phyloP scores from a whole-genome alignment of 225 moss, liverwort and hornwort genomes.

The Polytrichum formosum region DNA sequence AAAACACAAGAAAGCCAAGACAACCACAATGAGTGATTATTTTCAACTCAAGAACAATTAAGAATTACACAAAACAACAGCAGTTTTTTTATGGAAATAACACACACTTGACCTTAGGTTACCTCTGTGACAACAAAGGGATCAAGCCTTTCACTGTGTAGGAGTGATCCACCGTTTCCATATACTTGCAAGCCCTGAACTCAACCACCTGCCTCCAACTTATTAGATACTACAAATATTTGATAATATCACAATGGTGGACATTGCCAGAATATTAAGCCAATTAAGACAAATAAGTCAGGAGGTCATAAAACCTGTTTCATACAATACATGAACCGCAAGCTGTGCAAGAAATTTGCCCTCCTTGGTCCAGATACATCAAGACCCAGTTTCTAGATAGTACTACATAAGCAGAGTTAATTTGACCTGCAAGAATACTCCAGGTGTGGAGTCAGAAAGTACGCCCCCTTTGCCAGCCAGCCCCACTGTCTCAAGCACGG shows the following conservation, averaged over 20 bases:
- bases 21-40: background rate
- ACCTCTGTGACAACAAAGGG: conserved; percentile 63
- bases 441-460: conserved; percentile 59
- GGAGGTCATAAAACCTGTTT: too few relatives aligned
- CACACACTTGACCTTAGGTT: background rate
- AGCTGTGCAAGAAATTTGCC: too few relatives aligned
- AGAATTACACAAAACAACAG: background rate
- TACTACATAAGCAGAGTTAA: background rate
- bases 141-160: conserved; percentile 58
- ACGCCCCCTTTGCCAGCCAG: conserved; percentile 56
- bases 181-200: conserved; percentile 90
- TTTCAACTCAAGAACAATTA: background rate
- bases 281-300: background rate
- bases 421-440: conserved; percentile 65
- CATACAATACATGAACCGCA: too few relatives aligned
- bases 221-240: background rate
- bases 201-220: conserved; percentile 6
- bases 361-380: too few relatives aligned
- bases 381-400: too few relatives aligned
- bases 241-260: too few relatives aligned
- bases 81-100: background rate
- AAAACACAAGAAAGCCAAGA: background rate
- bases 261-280: too few relatives aligned
- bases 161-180: conserved; percentile 50
- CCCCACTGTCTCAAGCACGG: conserved; percentile 64